Evolutionary conservation across 352 stramenopile species (phyloP).

Genomic region (Pythium rhizo-oryzae): DNA sequence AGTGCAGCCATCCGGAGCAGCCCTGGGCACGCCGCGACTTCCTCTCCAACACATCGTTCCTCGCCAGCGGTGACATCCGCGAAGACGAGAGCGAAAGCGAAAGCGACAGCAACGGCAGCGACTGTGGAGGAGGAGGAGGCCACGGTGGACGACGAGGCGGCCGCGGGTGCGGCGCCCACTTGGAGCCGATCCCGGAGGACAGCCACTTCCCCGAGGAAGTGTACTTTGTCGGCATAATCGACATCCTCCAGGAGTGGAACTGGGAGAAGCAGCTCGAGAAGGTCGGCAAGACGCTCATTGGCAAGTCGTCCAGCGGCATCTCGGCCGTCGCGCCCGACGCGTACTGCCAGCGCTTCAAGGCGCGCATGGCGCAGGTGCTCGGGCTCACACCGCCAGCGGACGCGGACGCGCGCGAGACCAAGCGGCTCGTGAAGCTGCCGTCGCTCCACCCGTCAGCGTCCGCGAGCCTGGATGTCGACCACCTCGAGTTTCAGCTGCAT

Average conservation of each 20-base stretch:
- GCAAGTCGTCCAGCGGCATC: constrained; percentile 67
- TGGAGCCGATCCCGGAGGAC: constrained; percentile 31
- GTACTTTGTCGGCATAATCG: constrained; percentile 86
- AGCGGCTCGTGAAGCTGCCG: constrained; percentile 22
- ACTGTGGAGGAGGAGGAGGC: background rate
- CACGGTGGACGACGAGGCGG: background rate
- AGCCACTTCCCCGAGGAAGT: constrained; percentile 47
- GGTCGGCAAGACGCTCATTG: constrained; percentile 68
- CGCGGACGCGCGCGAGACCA: constrained; percentile 18
- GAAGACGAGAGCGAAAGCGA: constrained; percentile 9
- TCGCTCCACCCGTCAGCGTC: constrained; percentile 11
- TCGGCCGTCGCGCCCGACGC: constrained; percentile 58
- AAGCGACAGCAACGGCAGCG: background rate
- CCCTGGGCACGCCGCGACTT: constrained; percentile 22
- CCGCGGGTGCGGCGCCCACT: constrained; percentile 21
- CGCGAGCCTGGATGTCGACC: background rate
- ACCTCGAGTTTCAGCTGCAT: constrained; percentile 19
- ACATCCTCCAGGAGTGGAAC: constrained; percentile 86
- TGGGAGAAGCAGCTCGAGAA: constrained; percentile 82
- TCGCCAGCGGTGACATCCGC: constrained; percentile 16
- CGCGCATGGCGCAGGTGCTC: constrained; percentile 56
- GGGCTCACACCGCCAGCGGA: background rate
- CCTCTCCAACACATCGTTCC: constrained; percentile 16
- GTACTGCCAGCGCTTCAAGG: constrained; percentile 76
- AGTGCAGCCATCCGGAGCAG: constrained; percentile 46